These are phyloP conservation scores for Xylaria nigripes DNA, from an alignment of 495 filamentous ascomycete species.

Conservation along the genomic window DNA sequence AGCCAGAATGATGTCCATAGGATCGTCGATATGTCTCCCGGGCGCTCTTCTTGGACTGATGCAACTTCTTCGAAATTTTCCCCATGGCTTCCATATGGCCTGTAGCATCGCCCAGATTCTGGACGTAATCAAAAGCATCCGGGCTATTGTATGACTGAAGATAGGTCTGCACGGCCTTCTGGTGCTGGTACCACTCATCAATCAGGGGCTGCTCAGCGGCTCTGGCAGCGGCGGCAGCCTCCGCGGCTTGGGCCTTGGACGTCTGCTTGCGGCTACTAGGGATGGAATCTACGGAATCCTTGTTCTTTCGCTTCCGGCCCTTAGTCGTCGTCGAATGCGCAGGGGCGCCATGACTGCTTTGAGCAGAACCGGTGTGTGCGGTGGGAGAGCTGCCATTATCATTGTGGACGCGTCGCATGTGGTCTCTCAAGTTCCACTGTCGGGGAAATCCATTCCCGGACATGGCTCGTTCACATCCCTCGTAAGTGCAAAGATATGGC, in stretches of 20 bases:
- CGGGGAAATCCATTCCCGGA: constrained; percentile 81
- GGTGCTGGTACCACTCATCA: constrained; percentile 42
- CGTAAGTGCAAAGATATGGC: constrained; percentile 75
- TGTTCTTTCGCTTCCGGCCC: constrained; percentile 44
- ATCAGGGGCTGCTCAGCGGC: constrained; percentile 29
- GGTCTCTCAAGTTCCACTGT: constrained; percentile 88
- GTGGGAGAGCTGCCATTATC: constrained; percentile 45
- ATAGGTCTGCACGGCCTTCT: constrained; percentile 36
- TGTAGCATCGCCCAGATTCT: constrained; percentile 37
- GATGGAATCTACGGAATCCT: constrained; percentile 36
- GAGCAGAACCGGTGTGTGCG: constrained; percentile 26
- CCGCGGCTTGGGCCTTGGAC: constrained; percentile 23
- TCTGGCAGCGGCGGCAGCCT: constrained; percentile 21
- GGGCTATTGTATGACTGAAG: constrained; percentile 36
- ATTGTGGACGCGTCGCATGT: constrained; percentile 90
- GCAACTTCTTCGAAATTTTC: constrained; percentile 28
- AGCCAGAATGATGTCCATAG: constrained; percentile 25
- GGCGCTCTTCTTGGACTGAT: constrained; percentile 21
- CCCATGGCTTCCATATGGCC: constrained; percentile 38
- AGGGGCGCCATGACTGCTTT: constrained; percentile 25
- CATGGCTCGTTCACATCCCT: constrained; percentile 72
- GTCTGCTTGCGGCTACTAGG: constrained; percentile 38
- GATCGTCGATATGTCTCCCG: constrained; percentile 25
- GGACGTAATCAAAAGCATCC: constrained; percentile 37
- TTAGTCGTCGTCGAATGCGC: constrained; percentile 31